Conservation (phyloP, 305 asterid species). For the Rubia balearica region DNA sequence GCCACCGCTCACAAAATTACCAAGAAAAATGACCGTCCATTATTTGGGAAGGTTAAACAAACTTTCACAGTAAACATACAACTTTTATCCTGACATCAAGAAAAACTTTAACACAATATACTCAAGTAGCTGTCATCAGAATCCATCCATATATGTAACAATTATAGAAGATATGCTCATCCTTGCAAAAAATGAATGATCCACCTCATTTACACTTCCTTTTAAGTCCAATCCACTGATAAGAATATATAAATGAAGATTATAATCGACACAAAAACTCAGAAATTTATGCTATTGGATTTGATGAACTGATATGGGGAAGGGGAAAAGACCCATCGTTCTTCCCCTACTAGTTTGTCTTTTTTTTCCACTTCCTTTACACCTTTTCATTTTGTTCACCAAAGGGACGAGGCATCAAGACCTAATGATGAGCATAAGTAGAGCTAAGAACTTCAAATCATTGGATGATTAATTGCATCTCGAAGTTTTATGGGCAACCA, state of each 20-base stretch:
- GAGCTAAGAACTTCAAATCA: not conserved
- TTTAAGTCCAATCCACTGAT: not conserved
- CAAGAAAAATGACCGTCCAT: conserved; percentile 12
- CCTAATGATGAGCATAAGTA: not conserved
- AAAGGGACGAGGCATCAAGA: not conserved
- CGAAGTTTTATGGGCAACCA: not conserved
- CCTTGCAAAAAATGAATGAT: not conserved
- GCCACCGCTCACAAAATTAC: conserved; percentile 16
- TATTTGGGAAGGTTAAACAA: not conserved
- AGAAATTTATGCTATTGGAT: not conserved
- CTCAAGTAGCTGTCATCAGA: conserved; percentile 6
- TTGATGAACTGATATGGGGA: not conserved
- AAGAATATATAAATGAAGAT: not conserved
- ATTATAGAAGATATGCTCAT: no score
- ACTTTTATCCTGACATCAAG: no score
- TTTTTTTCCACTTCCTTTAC: not conserved
- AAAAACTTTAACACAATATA: not conserved
- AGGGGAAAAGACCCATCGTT: not conserved
- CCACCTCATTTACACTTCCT: conserved; percentile 1
- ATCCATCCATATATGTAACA: not conserved
- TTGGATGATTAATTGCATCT: not conserved
- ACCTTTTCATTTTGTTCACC: not conserved
- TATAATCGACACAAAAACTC: not conserved
- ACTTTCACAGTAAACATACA: not conserved
- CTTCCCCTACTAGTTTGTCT: not conserved